Conservation (phyloP, 768 basidiomycete species). For the Xerocomellus chrysenteron region DNA sequence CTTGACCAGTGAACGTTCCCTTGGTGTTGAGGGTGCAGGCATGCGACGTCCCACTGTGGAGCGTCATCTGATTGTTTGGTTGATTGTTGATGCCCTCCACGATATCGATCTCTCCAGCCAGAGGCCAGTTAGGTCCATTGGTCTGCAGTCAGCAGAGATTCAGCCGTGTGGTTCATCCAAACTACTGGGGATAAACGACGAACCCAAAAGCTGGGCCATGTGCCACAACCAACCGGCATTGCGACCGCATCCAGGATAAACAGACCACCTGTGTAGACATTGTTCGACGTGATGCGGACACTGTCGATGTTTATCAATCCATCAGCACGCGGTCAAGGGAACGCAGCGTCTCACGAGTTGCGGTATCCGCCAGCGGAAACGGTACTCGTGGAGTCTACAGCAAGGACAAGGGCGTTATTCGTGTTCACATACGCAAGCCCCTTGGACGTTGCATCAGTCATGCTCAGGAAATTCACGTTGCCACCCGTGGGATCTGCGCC, state of each 20-base stretch:
- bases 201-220: slow-evolving; percentile 59
- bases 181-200: slow-evolving; percentile 10
- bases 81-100: slow-evolving; percentile 68
- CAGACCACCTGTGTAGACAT: slow-evolving; percentile 57
- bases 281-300: slow-evolving; percentile 64
- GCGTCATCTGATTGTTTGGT: slow-evolving; percentile 58
- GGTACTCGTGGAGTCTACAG: slow-evolving; percentile 54
- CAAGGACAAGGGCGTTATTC: slow-evolving; percentile 53
- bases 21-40: slow-evolving; percentile 20
- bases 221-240: slow-evolving; percentile 70
- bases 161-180: background rate
- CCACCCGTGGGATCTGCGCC: slow-evolving; percentile 68
- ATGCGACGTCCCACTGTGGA: slow-evolving; percentile 54
- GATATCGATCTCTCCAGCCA: slow-evolving; percentile 65
- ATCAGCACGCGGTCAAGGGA: background rate
- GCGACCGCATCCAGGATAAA: slow-evolving; percentile 69
- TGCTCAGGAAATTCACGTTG: slow-evolving; percentile 56
- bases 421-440: slow-evolving; percentile 59
- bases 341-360: slow-evolving; percentile 39
- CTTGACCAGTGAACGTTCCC: slow-evolving; percentile 19
- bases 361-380: slow-evolving; percentile 53
- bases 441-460: slow-evolving; percentile 44
- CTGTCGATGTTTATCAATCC: slow-evolving; percentile 32
- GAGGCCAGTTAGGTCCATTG: slow-evolving; percentile 54
- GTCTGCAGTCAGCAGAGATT: slow-evolving; percentile 24